phyloP scores from a whole-genome alignment of 2,329 filamentous ascomycete genomes.

The Calonectria crousiana region DNA sequence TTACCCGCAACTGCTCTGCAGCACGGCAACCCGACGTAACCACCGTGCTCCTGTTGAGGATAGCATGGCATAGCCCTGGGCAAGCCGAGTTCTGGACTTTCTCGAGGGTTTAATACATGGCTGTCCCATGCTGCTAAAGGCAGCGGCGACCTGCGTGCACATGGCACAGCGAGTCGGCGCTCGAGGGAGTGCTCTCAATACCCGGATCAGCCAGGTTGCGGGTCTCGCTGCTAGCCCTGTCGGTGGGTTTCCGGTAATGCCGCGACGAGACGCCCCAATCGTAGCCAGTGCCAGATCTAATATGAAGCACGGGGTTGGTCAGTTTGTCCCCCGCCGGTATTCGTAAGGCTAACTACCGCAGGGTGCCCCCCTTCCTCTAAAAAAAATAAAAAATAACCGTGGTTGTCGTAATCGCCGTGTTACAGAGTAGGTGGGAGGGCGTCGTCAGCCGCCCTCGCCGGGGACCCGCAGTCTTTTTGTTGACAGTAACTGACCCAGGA shows the following conservation, averaged over 20 bases:
- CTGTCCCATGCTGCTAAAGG: background rate
- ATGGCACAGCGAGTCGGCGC: background rate
- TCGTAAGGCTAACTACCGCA: background rate
- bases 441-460: conserved; percentile 10
- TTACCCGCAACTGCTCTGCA: background rate
- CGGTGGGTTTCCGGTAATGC: background rate
- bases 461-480: background rate
- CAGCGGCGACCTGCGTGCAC: background rate
- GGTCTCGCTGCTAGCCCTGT: conserved; percentile 1
- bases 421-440: conserved; percentile 16
- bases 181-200: background rate
- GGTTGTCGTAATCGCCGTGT: conserved; percentile 17
- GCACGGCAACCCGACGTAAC: too few relatives aligned
- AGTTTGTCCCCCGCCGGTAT: background rate
- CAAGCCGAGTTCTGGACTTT: background rate
- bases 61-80: background rate
- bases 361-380: background rate
- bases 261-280: background rate
- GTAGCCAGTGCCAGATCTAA: background rate
- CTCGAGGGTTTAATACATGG: too few relatives aligned
- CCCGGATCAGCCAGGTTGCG: background rate
- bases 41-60: background rate
- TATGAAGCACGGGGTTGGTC: background rate
- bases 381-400: background rate
- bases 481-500: conserved; percentile 2